A percentile compares a stretch with the other conserved stretches of the same genome.
Conservation (phyloP, 306 rosid genomes). For the Cucurbita argyrosperma region DNA sequence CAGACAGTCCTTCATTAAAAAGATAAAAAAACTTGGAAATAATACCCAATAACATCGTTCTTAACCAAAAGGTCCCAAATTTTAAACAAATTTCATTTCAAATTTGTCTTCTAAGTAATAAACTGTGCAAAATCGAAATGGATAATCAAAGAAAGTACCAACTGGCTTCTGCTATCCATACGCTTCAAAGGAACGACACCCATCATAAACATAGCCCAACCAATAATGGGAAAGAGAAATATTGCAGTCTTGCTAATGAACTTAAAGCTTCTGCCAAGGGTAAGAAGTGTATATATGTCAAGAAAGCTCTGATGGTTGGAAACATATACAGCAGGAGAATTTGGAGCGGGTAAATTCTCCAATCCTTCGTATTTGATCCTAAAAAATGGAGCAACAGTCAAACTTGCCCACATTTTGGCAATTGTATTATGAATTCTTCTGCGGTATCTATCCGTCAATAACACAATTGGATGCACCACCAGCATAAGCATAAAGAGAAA, state of each 20-base stretch:
- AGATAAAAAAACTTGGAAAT: background rate
- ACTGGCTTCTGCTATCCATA: slow-evolving; percentile 81
- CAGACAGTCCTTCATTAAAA: slow-evolving; percentile 53
- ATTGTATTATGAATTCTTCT: slow-evolving; percentile 54
- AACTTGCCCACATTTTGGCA: slow-evolving; percentile 73
- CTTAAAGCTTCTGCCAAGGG: slow-evolving; percentile 73
- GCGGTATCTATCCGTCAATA: slow-evolving; percentile 46
- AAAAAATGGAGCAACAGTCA: slow-evolving; percentile 51
- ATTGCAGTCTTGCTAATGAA: slow-evolving; percentile 95
- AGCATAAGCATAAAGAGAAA: slow-evolving; percentile 58
- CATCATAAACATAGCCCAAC: slow-evolving; percentile 94
- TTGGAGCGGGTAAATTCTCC: slow-evolving; percentile 70
- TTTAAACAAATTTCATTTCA: background rate
- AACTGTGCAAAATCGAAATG: background rate
- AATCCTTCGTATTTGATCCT: slow-evolving; percentile 58
- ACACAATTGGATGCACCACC: slow-evolving; percentile 58
- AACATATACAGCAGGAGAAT: slow-evolving; percentile 78
- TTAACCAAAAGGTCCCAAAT: background rate
- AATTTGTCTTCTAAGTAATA: background rate
- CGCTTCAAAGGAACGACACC: slow-evolving; percentile 85
- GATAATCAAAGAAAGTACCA: slow-evolving; percentile 39
- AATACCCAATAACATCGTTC: background rate
- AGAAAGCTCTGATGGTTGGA: slow-evolving; percentile 97
- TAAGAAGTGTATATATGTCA: slow-evolving; percentile 78
- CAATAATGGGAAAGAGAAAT: slow-evolving; percentile 75